Evolutionary conservation across 192 early-diverging fungal species (phyloP).

Genomic region (Dimargaris verticillata): DNA sequence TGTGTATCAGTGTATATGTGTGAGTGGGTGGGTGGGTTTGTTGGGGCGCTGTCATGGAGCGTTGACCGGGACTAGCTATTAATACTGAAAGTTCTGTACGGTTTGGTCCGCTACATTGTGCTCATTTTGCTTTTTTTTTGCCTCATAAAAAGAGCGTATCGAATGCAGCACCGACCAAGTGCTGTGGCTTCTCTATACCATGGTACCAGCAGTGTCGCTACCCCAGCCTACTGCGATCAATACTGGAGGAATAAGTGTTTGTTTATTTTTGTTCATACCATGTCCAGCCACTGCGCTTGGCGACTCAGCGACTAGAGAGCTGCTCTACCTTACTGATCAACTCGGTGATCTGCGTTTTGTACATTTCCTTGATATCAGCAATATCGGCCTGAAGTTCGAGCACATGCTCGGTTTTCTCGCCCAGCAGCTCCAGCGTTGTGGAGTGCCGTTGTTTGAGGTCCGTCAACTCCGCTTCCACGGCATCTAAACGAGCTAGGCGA

Average conservation of each 20-base stretch:
- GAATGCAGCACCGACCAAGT: background rate
- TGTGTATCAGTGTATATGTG: too few relatives aligned
- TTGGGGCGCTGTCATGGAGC: too few relatives aligned
- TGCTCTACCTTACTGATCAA: constrained; percentile 30
- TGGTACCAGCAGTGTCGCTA: background rate
- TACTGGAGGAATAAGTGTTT: too few relatives aligned
- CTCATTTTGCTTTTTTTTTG: background rate
- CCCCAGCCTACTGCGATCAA: too few relatives aligned
- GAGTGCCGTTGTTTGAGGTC: constrained; percentile 39
- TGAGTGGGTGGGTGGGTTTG: too few relatives aligned
- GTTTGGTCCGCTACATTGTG: background rate
- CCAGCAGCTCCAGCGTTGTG: constrained; percentile 69
- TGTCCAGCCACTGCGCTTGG: background rate
- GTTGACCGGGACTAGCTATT: too few relatives aligned
- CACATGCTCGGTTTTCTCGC: constrained; percentile 76
- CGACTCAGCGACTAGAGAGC: background rate
- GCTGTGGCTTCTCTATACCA: background rate
- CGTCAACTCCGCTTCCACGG: constrained; percentile 30
- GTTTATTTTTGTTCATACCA: too few relatives aligned
- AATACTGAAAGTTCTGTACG: background rate
- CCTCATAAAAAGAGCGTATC: background rate
- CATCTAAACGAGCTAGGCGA: background rate
- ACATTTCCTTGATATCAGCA: constrained; percentile 63
- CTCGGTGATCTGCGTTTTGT: constrained; percentile 43
- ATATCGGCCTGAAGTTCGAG: constrained; percentile 64